A percentile compares a stretch with the other conserved stretches of the same genome.
phyloP scores from a whole-genome alignment of 106 monocot genomes.

The Allium cepa region DNA sequence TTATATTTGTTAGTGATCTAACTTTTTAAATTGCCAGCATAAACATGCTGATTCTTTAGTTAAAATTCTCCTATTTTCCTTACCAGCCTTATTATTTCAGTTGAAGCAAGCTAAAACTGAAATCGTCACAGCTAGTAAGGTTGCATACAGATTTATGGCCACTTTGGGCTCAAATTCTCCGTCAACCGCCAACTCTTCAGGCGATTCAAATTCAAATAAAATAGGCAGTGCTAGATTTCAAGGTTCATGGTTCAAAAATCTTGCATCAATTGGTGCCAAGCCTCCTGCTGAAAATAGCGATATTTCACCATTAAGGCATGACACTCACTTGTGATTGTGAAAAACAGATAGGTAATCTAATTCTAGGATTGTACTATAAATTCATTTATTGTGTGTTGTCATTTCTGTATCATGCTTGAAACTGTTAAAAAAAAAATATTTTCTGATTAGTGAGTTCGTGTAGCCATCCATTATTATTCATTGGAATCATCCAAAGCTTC shows the following conservation, averaged over 20 bases:
- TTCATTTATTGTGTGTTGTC: too few species aligned
- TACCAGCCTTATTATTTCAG: constrained; percentile 20
- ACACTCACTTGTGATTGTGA: neutral
- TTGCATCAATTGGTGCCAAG: constrained; percentile 54
- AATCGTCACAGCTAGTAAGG: constrained; percentile 75
- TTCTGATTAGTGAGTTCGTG: too few species aligned
- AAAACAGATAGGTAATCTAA: too few species aligned
- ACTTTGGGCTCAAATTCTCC: constrained; percentile 40
- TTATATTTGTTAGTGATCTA: too few species aligned
- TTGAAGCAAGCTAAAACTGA: constrained; percentile 80
- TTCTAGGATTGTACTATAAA: neutral
- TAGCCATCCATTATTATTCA: too few species aligned
- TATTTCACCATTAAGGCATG: constrained; percentile 9
- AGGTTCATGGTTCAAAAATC: constrained; percentile 58
- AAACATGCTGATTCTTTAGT: too few species aligned
- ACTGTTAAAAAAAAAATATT: too few species aligned
- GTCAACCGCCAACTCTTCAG: constrained; percentile 32
- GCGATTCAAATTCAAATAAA: constrained; percentile 22
- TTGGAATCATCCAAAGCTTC: too few species aligned
- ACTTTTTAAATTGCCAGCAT: too few species aligned
- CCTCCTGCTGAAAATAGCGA: constrained; percentile 44
- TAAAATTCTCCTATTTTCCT: too few species aligned
- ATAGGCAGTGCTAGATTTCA: constrained; percentile 36
- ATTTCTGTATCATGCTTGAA: too few species aligned
- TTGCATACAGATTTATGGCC: constrained; percentile 70